A percentile compares a stretch with the other conserved stretches of the same genome.
Conservation (phyloP, 495 filamentous ascomycete genomes). For the Penicillium manginii region DNA sequence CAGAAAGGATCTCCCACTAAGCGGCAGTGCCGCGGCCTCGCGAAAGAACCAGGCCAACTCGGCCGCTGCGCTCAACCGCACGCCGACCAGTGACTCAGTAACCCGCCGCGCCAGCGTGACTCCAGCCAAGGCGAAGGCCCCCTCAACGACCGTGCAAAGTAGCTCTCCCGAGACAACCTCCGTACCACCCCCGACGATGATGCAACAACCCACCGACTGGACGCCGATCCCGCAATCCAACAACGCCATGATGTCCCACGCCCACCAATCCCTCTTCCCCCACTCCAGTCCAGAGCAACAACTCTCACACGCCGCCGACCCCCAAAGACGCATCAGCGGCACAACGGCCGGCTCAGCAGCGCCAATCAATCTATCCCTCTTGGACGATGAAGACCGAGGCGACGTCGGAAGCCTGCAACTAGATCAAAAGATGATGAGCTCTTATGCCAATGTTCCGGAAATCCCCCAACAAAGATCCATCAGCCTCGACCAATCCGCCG, state of each 20-base stretch:
- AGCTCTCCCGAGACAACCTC: constrained; percentile 45
- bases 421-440: constrained; percentile 28
- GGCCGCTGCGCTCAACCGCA: constrained; percentile 44
- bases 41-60: constrained; percentile 52
- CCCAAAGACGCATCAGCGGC: constrained; percentile 32
- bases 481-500: constrained; percentile 30
- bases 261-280: constrained; percentile 51
- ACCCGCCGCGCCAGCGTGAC: constrained; percentile 48
- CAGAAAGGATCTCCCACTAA: constrained; percentile 73
- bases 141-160: constrained; percentile 36
- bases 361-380: constrained; percentile 75
- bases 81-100: constrained; percentile 51
- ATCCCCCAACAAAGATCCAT: constrained; percentile 27
- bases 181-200: constrained; percentile 39
- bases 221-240: constrained; percentile 39
- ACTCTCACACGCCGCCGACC: constrained; percentile 40
- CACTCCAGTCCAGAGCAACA: constrained; percentile 55
- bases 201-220: constrained; percentile 44
- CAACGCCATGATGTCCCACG: constrained; percentile 32
- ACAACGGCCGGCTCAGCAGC: constrained; percentile 32
- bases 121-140: constrained; percentile 58
- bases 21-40: constrained; percentile 71
- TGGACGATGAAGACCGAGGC: constrained; percentile 66
- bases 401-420: constrained; percentile 26
- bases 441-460: constrained; percentile 29